Conservation (phyloP, 2,329 filamentous ascomycete species). For the Knoxdaviesia proteae region DNA sequence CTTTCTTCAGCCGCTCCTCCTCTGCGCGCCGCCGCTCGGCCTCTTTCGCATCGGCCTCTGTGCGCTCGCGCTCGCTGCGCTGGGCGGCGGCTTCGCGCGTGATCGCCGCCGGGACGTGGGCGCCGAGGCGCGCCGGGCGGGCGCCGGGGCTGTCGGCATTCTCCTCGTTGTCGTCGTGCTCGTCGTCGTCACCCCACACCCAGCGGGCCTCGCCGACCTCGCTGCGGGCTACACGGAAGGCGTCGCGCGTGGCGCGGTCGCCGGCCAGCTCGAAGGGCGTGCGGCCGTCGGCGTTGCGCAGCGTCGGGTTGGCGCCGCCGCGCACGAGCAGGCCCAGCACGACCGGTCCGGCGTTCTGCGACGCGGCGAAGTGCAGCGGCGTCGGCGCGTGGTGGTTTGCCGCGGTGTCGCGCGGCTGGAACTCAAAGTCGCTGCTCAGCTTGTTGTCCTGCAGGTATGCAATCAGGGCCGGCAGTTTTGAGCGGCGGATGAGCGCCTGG, state of each 20-base stretch:
- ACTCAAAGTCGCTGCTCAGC: slow-evolving; percentile 50
- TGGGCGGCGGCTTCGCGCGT: slow-evolving; percentile 50
- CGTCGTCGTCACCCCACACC: slow-evolving; percentile 44
- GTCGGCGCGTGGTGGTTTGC: slow-evolving; percentile 60
- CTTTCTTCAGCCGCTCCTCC: slow-evolving; percentile 46
- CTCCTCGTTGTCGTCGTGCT: no score
- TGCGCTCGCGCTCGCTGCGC: slow-evolving; percentile 48
- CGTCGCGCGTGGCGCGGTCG: slow-evolving; percentile 68
- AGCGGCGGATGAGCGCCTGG: slow-evolving; percentile 69
- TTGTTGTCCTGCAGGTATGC: slow-evolving; percentile 65
- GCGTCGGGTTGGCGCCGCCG: slow-evolving; percentile 51
- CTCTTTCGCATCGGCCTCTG: slow-evolving; percentile 47
- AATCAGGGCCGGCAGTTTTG: slow-evolving; percentile 70
- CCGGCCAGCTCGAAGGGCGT: slow-evolving; percentile 74
- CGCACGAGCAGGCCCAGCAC: slow-evolving; percentile 58
- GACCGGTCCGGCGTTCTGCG: slow-evolving; percentile 59
- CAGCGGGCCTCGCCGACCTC: slow-evolving; percentile 60
- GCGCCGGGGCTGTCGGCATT: no score
- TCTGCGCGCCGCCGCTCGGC: slow-evolving; percentile 51
- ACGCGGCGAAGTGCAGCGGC: slow-evolving; percentile 66
- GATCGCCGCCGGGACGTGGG: slow-evolving; percentile 51
- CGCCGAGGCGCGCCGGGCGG: slow-evolving; percentile 10
- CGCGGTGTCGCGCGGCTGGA: slow-evolving; percentile 43
- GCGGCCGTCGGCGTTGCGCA: slow-evolving; percentile 54
- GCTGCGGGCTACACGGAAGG: slow-evolving; percentile 70